Evolutionary conservation across 225 moss, liverwort and hornwort species (phyloP).

Genomic region (Bryum argenteum): DNA sequence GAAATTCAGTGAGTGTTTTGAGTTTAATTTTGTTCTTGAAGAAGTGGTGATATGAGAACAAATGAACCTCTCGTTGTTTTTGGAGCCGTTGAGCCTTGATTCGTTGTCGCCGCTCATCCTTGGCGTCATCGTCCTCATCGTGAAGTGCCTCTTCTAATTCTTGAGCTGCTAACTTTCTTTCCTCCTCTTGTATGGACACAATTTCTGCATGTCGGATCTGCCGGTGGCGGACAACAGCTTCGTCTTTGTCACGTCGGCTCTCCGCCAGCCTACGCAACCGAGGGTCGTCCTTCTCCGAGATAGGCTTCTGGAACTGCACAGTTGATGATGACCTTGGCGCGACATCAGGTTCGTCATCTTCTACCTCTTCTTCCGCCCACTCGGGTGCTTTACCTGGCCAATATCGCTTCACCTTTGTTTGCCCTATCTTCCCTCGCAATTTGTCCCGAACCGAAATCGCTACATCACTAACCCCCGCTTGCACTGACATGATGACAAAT

Average conservation of each 20-base stretch:
- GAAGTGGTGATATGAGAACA: neutral
- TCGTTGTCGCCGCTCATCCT: conserved; percentile 77
- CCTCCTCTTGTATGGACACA: conserved; percentile 82
- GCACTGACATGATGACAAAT: conserved; percentile 67
- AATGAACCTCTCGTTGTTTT: conserved; percentile 55
- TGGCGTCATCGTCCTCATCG: conserved; percentile 89
- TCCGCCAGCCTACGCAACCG: conserved; percentile 79
- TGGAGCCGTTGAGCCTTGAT: conserved; percentile 68
- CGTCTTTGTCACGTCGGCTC: conserved; percentile 76
- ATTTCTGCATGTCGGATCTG: conserved; percentile 88
- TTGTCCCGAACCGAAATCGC: conserved; percentile 91
- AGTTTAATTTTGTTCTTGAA: no score
- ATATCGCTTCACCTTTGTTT: conserved; percentile 88
- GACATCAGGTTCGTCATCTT: conserved; percentile 73
- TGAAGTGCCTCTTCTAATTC: conserved; percentile 79
- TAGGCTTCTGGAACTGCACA: conserved; percentile 66
- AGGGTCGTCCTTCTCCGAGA: conserved; percentile 72
- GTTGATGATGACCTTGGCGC: conserved; percentile 51
- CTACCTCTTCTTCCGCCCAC: conserved; percentile 69
- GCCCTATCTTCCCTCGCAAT: conserved; percentile 83
- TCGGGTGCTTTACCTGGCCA: conserved; percentile 95
- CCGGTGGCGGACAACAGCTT: conserved; percentile 77
- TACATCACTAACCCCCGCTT: conserved; percentile 85
- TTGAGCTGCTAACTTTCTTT: conserved; percentile 54
- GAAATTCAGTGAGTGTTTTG: no score